phyloP scores from a whole-genome alignment of 768 basidiomycete genomes.

The Panaeolus cyanescens region DNA sequence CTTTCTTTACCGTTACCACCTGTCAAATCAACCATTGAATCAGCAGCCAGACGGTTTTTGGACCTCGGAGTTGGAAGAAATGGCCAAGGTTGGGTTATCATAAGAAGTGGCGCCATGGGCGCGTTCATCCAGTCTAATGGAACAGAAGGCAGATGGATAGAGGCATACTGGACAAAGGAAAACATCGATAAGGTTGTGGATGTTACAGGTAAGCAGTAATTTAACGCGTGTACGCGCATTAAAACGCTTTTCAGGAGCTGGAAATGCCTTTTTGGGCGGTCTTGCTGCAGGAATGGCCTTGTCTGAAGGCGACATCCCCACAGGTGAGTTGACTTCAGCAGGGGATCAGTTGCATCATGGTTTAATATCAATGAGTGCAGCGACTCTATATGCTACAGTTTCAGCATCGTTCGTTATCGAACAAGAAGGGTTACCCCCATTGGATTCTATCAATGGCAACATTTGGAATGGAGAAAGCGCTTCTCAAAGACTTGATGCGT shows the following conservation, averaged over 20 bases:
- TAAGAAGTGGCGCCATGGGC: conserved; percentile 74
- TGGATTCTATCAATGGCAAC: conserved; percentile 34
- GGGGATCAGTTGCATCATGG: background rate
- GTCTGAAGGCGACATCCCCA: conserved; percentile 56
- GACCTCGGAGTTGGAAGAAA: conserved; percentile 55
- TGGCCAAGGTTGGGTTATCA: conserved; percentile 62
- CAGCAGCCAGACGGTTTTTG: conserved; percentile 65
- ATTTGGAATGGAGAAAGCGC: conserved; percentile 81
- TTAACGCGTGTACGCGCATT: background rate
- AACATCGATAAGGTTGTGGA: conserved; percentile 62
- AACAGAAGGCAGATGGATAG: conserved; percentile 57
- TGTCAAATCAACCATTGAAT: conserved; percentile 57
- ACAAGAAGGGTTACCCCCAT: conserved; percentile 71
- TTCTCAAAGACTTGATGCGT: conserved; percentile 50
- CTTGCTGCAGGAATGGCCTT: conserved; percentile 71
- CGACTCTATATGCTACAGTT: conserved; percentile 72
- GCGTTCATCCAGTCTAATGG: conserved; percentile 57
- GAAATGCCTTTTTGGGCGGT: conserved; percentile 87
- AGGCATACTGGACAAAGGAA: conserved; percentile 68
- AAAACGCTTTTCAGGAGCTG: conserved; percentile 64
- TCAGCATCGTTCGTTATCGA: conserved; percentile 85
- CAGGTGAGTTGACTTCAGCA: conserved; percentile 51
- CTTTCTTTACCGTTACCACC: conserved; percentile 56
- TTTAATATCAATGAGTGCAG: conserved; percentile 33
- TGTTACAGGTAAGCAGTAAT: conserved; percentile 65